These are phyloP conservation scores for Physocladia obscura DNA, from an alignment of 192 early-diverging fungal genomes.

Conservation along the genomic window DNA sequence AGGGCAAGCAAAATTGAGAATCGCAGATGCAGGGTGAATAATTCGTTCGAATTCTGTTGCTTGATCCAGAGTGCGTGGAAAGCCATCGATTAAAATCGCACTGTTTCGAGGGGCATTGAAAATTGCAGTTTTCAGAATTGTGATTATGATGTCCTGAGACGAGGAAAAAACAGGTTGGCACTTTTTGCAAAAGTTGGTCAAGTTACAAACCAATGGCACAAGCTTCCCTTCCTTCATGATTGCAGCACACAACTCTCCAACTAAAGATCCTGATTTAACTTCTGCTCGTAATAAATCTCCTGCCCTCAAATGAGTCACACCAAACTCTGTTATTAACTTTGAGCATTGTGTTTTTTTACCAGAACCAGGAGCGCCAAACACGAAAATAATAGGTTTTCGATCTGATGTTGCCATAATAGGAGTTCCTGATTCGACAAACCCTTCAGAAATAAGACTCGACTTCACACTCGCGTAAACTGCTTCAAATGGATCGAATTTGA, in stretches of 20 bases:
- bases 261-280: slow-evolving; percentile 50
- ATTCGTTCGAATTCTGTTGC: slow-evolving; percentile 51
- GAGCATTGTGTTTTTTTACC: slow-evolving; percentile 84
- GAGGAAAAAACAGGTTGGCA: too few species aligned
- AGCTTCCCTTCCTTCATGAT: slow-evolving; percentile 93
- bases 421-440: neutral
- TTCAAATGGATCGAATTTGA: neutral
- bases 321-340: slow-evolving; percentile 80
- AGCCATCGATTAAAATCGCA: slow-evolving; percentile 65
- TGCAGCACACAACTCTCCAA: slow-evolving; percentile 77
- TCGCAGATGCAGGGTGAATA: slow-evolving; percentile 36
- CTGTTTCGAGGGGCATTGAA: slow-evolving; percentile 47
- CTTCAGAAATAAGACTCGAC: neutral
- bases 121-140: slow-evolving; percentile 81
- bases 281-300: slow-evolving; percentile 95
- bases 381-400: slow-evolving; percentile 4
- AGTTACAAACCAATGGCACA: slow-evolving; percentile 93
- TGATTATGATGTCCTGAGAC: slow-evolving; percentile 75
- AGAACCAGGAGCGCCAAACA: slow-evolving; percentile 43
- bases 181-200: too few species aligned
- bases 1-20: slow-evolving; percentile 52
- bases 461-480: neutral
- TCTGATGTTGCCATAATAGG: too few species aligned
- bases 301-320: slow-evolving; percentile 90
- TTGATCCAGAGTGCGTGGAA: slow-evolving; percentile 61